phyloP scores from a whole-genome alignment of 2,329 filamentous ascomycete species.

The Scortechinia acanthostroma region DNA sequence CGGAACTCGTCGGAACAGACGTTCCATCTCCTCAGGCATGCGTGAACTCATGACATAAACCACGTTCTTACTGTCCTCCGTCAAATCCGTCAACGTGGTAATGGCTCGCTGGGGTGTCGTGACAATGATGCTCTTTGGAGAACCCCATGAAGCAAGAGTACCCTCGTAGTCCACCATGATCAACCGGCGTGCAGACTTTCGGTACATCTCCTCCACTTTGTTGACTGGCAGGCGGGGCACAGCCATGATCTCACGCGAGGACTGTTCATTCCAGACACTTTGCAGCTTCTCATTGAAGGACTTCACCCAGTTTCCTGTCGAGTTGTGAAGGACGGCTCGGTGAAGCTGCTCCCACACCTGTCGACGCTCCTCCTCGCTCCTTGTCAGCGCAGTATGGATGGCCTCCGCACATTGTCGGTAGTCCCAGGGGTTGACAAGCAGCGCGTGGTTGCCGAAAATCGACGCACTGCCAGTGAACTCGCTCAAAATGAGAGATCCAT shows the following conservation, averaged over 20 bases:
- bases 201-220: conserved; percentile 59
- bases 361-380: conserved; percentile 68
- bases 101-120: conserved; percentile 62
- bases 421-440: conserved; percentile 92
- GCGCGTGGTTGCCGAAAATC: conserved; percentile 72
- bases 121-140: conserved; percentile 75
- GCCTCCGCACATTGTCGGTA: conserved; percentile 82
- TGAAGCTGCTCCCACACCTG: conserved; percentile 70
- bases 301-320: conserved; percentile 79
- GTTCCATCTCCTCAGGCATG: conserved; percentile 79
- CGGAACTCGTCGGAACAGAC: conserved; percentile 75
- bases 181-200: conserved; percentile 57
- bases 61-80: conserved; percentile 79
- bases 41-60: conserved; percentile 93
- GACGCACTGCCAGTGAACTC: conserved; percentile 91
- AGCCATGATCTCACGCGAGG: conserved; percentile 74
- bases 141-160: conserved; percentile 81
- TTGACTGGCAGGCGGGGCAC: conserved; percentile 76
- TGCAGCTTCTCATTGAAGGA: conserved; percentile 67
- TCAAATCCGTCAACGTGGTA: conserved; percentile 5
- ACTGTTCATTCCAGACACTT: conserved; percentile 75
- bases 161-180: conserved; percentile 94
- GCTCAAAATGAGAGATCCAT: conserved; percentile 83
- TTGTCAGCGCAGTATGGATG: conserved; percentile 76
- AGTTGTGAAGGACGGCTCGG: conserved; percentile 70